Base-by-base conservation (phyloP, 1,284 basidiomycete genomes). In the Volvariella volvacea region DNA sequence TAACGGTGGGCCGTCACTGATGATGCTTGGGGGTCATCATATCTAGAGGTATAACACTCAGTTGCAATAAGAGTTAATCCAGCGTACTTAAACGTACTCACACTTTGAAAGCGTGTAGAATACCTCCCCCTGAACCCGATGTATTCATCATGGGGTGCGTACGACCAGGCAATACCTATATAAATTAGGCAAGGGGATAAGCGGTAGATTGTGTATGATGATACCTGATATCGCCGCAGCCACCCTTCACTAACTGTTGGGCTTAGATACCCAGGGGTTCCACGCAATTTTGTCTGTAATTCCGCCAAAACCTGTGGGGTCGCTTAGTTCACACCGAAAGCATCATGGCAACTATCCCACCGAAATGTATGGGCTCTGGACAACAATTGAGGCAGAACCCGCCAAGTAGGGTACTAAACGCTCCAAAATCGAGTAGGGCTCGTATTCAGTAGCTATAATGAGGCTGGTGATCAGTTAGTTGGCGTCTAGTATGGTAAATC, bases 141-240 rank as follows among this genome's bases (percentile, higher is more conserved):
- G 85, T 91, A 47, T 75, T 85, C 96, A 99, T 99, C 54, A 81
- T 83, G 0, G 96, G 96, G 67, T 99, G 96, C 34, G 92, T 96
- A 25, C 96, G 77, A 12, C 95, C 95, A 19, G 95, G 95, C 15
- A 99, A 71, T 8, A 94, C 87, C 73, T 78, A 22, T 3, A 34
- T n/a, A 32, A 16, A 28, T 15, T 2, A 20, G 21, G 37, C 14
- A 22, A 33, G 21, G 17, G 15, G 16, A 20, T 30, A 16, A 10
- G 9, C 16, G 25, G 16, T 20, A 10, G 6, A 28, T 14, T 33
- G 9, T 17, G 22, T 22, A 22, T 12, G 10, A 8, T 37, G 43
- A 20, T n/a, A 80, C 80, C 62, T 98, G 95, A 67, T 98, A 99
- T 51, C 80, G 78, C 41, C 96, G 78, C 41, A 92, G 65, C 87